Percentiles rank a stretch among this genome's conserved stretches.
Conservation (phyloP, 805 yeast species). For the Metschnikowia kofuensis region DNA sequence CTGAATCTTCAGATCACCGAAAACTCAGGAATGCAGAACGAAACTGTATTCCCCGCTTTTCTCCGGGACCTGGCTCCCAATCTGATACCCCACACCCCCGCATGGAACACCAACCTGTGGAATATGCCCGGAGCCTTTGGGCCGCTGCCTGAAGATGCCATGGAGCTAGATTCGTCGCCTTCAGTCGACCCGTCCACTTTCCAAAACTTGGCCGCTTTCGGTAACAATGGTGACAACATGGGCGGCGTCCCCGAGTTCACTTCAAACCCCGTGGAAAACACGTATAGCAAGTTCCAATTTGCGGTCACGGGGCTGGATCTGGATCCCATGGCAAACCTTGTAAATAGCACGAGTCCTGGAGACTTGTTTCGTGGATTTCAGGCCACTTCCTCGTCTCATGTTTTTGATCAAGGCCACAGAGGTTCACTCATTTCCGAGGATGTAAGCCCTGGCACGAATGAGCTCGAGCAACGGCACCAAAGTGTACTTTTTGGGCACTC, state of each 20-base stretch:
- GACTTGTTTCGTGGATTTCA: background rate
- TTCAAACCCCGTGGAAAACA: background rate
- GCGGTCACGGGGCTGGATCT: background rate
- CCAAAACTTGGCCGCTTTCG: background rate
- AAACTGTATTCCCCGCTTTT: background rate
- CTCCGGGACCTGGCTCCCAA: background rate
- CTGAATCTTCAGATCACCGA: slow-evolving; percentile 1
- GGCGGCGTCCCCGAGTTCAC: background rate
- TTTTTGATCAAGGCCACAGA: background rate
- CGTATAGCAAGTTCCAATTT: slow-evolving; percentile 2
- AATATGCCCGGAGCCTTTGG: slow-evolving; percentile 14
- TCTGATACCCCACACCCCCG: background rate
- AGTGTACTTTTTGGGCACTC: background rate
- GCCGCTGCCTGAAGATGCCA: slow-evolving; percentile 14
- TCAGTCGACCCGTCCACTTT: slow-evolving; percentile 12
- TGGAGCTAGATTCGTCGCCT: slow-evolving; percentile 40
- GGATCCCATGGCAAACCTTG: background rate
- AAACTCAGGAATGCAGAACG: background rate
- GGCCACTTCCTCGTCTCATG: background rate
- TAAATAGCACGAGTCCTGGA: background rate
- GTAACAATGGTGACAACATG: background rate
- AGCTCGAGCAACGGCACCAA: background rate
- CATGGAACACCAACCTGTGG: slow-evolving; percentile 7
- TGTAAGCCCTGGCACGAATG: background rate
- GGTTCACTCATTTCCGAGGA: slow-evolving; percentile 3